Evolutionary conservation across 176 grass and related monocot genomes (phyloP), one percentile per base, ranked within the genome.

Genomic region (Melocanna baccifera): DNA sequence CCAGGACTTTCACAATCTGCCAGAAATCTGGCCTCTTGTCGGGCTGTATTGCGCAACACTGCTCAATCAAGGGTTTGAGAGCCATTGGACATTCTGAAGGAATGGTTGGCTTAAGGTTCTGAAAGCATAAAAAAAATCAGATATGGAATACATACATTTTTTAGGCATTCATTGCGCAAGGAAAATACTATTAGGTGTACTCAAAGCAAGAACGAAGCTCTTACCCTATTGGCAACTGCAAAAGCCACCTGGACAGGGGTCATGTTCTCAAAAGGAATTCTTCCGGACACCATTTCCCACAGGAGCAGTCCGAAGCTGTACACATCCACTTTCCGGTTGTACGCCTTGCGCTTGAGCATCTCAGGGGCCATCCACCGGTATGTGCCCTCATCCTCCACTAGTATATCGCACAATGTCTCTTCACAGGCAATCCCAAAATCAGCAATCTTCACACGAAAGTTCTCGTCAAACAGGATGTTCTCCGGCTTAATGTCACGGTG

Each of bases 1-100:
- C 97, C 50, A 99, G 75, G 25, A 86, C 80, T 89, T 94, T 80
- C 39, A 96, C 93, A 9, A 96, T 91, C 73, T 94, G 88, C 97
- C 97, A 99, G 75, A 96, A 99, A 32, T 99, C 93, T 0, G 93
- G 97, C 79, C 97, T 92, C 76, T 92, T 96, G 18, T 92, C 86
- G 7, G 97, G 86, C 67, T 92, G 80, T 79, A 91, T 85, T 4
- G 86, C 28, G 29, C 97, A 99, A 20, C 97, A 99, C 76, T 89
- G 77, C 81, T 99, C 97, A 2, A 99, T 96, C 73, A 99, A 74
- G 2, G 88, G 65, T 39, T 61, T 75, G 0, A 99, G 70, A n/a
- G 86, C 69, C 3, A 66, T 61, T 41, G 97, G 97, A 28, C 93
- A 99, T 80, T 94, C 84, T 22, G 83, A 52, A 67, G 91, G 88